These are phyloP conservation scores for Nakazawaea sp. DNA, from an alignment of 805 yeast genomes.

Conservation along the genomic window DNA sequence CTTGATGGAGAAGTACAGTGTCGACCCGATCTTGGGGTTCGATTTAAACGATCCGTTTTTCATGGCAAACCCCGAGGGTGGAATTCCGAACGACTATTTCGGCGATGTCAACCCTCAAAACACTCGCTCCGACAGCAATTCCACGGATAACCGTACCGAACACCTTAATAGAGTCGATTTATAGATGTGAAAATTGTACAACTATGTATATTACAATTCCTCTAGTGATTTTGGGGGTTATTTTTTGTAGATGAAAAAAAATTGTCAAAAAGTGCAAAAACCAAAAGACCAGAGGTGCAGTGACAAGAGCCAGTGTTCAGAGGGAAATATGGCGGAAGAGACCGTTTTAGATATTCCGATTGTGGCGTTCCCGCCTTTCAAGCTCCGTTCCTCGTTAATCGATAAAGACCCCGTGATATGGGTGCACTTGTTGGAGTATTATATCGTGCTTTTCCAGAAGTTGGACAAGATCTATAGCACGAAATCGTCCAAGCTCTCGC, in stretches of 20 bases:
- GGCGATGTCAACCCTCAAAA: constrained; percentile 4
- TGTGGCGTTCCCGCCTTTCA: constrained; percentile 70
- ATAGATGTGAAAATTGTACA: too few relatives aligned
- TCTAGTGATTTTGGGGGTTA: too few relatives aligned
- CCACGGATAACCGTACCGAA: constrained; percentile 7
- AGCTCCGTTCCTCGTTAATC: constrained; percentile 65
- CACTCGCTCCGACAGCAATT: constrained; percentile 2
- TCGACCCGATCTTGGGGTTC: constrained; percentile 34
- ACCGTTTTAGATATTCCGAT: constrained; percentile 40
- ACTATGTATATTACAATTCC: too few relatives aligned
- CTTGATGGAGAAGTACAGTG: constrained; percentile 12
- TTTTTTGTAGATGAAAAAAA: neutral
- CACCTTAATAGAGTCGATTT: too few relatives aligned
- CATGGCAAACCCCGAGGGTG: constrained; percentile 34
- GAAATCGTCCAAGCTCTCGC: constrained; percentile 32
- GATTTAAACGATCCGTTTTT: constrained; percentile 41
- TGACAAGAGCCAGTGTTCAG: too few relatives aligned
- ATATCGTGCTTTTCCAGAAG: constrained; percentile 44
- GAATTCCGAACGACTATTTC: constrained; percentile 12
- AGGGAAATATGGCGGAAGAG: constrained; percentile 4
- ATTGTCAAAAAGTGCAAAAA: neutral
- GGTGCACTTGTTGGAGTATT: constrained; percentile 65
- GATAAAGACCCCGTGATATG: constrained; percentile 83
- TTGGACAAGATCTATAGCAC: constrained; percentile 28
- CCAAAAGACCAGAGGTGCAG: neutral